phyloP scores from a whole-genome alignment of 345 rosid genomes.

The Eucalyptus fibrosa region DNA sequence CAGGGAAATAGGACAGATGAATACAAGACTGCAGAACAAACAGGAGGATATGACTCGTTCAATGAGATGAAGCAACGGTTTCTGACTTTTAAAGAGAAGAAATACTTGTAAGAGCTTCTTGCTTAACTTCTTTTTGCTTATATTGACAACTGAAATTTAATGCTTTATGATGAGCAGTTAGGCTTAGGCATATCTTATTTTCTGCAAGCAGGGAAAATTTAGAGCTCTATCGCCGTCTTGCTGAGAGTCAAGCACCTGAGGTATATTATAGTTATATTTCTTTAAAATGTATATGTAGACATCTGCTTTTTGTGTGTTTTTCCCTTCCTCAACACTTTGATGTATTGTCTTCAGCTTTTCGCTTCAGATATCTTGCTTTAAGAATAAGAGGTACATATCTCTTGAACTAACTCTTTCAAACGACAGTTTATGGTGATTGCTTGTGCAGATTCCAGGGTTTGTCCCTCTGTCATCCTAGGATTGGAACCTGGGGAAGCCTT shows the following conservation, averaged over 20 bases:
- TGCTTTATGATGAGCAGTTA: background rate
- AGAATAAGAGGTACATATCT: background rate
- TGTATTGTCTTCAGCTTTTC: background rate
- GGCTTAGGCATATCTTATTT: background rate
- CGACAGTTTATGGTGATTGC: constrained; percentile 90
- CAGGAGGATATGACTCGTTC: constrained; percentile 22
- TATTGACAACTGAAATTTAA: background rate
- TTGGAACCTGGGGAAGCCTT: constrained; percentile 98
- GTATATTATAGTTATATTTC: constrained; percentile 7
- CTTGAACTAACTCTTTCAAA: background rate
- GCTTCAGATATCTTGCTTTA: background rate
- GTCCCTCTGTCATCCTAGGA: constrained; percentile 82
- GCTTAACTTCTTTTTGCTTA: background rate
- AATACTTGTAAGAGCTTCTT: constrained; percentile 48
- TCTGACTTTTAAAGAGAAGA: constrained; percentile 54
- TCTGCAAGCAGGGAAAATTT: constrained; percentile 51
- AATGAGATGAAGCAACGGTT: constrained; percentile 60
- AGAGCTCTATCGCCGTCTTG: constrained; percentile 52
- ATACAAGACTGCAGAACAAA: constrained; percentile 7
- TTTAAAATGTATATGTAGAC: background rate
- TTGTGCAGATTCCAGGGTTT: constrained; percentile 97
- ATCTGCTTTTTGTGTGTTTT: background rate
- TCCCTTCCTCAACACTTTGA: background rate
- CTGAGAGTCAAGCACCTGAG: constrained; percentile 80
- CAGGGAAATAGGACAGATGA: constrained; percentile 18